Percentiles rank a stretch among this genome's conserved stretches.
phyloP scores from a whole-genome alignment of 1,284 basidiomycete genomes.

The Sphagnurus paluster region DNA sequence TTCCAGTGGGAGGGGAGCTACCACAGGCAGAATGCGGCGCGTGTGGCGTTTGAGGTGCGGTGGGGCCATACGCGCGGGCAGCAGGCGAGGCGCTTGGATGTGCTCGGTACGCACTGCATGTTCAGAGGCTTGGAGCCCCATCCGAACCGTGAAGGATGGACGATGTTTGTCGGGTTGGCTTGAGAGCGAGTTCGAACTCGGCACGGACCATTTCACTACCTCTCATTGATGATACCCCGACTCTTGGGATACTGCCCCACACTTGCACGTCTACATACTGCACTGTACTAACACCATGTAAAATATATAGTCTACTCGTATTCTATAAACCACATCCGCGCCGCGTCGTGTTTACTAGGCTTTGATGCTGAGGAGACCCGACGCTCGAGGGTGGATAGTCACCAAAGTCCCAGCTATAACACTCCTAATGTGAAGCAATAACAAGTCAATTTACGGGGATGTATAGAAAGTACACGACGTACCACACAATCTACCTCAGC shows the following conservation, averaged over 20 bases:
- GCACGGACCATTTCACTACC: no score
- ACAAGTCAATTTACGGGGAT: not conserved
- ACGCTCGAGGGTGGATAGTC: slow-evolving; percentile 34
- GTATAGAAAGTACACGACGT: slow-evolving; percentile 23
- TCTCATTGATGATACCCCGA: no score
- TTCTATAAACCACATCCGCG: slow-evolving; percentile 3
- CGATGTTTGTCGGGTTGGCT: slow-evolving; percentile 46
- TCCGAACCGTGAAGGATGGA: slow-evolving; percentile 50
- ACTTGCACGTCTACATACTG: not conserved
- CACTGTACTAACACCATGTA: not conserved
- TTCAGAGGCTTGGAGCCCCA: slow-evolving; percentile 58
- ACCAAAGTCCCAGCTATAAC: slow-evolving; percentile 73
- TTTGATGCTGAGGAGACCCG: not conserved
- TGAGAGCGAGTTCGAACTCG: no score
- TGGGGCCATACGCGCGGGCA: slow-evolving; percentile 26
- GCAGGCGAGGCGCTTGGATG: slow-evolving; percentile 50
- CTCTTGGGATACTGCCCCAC: no score
- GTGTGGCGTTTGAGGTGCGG: slow-evolving; percentile 35
- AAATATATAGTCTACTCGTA: slow-evolving; percentile 5
- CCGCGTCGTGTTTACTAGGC: not conserved
- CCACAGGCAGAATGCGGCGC: slow-evolving; percentile 31
- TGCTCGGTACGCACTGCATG: slow-evolving; percentile 46
- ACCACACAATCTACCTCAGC: slow-evolving; percentile 65
- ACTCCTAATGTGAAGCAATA: slow-evolving; percentile 32
- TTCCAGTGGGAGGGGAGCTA: slow-evolving; percentile 33